A percentile compares a stretch with the other conserved stretches of the same genome.
phyloP scores from a whole-genome alignment of 2,329 filamentous ascomycete species.

The Colletotrichum sp. region DNA sequence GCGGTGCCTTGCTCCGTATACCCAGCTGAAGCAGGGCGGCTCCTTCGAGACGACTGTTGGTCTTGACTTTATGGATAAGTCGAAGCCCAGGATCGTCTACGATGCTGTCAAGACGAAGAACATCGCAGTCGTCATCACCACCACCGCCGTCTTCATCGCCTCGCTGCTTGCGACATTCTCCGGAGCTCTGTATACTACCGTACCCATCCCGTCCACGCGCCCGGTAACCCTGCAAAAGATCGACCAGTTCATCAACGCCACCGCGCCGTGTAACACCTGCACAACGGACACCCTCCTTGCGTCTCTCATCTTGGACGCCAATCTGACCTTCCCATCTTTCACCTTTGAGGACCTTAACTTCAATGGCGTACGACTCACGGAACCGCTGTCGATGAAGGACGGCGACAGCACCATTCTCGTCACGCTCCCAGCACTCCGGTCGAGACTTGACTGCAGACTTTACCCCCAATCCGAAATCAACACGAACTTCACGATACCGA shows the following conservation, averaged over 20 bases:
- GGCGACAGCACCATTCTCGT: slow-evolving; percentile 23
- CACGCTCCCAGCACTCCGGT: slow-evolving; percentile 33
- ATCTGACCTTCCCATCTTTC: slow-evolving; percentile 38
- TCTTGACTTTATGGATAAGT: slow-evolving; percentile 35
- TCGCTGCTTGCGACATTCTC: slow-evolving; percentile 35
- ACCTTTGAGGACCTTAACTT: slow-evolving; percentile 37
- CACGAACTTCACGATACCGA: slow-evolving; percentile 26
- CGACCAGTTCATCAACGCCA: slow-evolving; percentile 35
- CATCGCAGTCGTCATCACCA: slow-evolving; percentile 30
- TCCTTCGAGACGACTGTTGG: slow-evolving; percentile 33
- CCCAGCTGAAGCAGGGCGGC: slow-evolving; percentile 28
- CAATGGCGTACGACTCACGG: slow-evolving; percentile 16
- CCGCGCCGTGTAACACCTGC: slow-evolving; percentile 20
- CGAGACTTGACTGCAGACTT: slow-evolving; percentile 31
- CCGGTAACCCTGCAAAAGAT: slow-evolving; percentile 26
- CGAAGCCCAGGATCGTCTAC: slow-evolving; percentile 29
- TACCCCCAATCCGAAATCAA: slow-evolving; percentile 25
- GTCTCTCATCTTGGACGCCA: slow-evolving; percentile 37
- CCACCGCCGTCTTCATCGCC: slow-evolving; percentile 29
- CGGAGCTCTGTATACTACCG: slow-evolving; percentile 34
- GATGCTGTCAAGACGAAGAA: slow-evolving; percentile 30
- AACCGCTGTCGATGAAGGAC: slow-evolving; percentile 9
- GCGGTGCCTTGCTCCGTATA: slow-evolving; percentile 37
- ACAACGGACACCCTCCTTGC: slow-evolving; percentile 32
- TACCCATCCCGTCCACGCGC: slow-evolving; percentile 26